Evolutionary conservation across 805 yeast genomes (phyloP).

Genomic region (Starmera quercuum): DNA sequence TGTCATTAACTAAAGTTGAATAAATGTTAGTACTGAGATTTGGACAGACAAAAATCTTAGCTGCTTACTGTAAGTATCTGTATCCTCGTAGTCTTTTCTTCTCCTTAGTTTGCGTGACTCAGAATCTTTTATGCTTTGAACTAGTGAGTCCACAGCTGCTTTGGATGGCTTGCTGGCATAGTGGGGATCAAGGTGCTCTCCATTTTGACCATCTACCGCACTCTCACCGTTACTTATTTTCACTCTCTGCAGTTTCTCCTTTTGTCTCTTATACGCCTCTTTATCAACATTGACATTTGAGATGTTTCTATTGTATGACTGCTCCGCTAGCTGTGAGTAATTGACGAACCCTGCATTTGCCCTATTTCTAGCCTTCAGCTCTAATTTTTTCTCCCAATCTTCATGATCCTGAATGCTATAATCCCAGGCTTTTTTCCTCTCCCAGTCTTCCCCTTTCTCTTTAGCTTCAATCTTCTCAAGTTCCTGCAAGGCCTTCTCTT

Average conservation of each 20-base stretch:
- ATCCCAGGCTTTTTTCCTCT: slow-evolving; percentile 39
- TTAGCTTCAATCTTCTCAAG: slow-evolving; percentile 20
- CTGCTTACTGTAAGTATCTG: slow-evolving; percentile 24
- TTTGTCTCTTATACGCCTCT: slow-evolving; percentile 35
- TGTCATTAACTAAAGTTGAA: slow-evolving; percentile 53
- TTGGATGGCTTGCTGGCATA: slow-evolving; percentile 30
- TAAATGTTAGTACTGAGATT: too few species aligned
- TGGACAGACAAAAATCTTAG: neutral
- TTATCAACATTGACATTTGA: slow-evolving; percentile 28
- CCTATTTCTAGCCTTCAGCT: slow-evolving; percentile 19
- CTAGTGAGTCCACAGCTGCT: slow-evolving; percentile 24
- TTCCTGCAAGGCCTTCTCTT: slow-evolving; percentile 30
- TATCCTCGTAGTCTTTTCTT: slow-evolving; percentile 29
- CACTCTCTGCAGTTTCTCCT: slow-evolving; percentile 14
- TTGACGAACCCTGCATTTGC: slow-evolving; percentile 37
- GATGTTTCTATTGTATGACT: slow-evolving; percentile 49
- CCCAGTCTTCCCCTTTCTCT: slow-evolving; percentile 32
- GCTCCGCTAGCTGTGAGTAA: slow-evolving; percentile 48
- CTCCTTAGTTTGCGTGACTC: slow-evolving; percentile 25
- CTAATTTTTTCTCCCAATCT: slow-evolving; percentile 44
- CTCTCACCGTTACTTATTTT: slow-evolving; percentile 6
- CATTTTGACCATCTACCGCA: slow-evolving; percentile 12
- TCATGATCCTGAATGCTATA: slow-evolving; percentile 61
- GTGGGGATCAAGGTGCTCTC: slow-evolving; percentile 14
- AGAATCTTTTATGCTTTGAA: slow-evolving; percentile 15